Evolutionary conservation across 352 stramenopile genomes (phyloP), one percentile per base, ranked within the genome.

Genomic region (Phytopythium delawarense): DNA sequence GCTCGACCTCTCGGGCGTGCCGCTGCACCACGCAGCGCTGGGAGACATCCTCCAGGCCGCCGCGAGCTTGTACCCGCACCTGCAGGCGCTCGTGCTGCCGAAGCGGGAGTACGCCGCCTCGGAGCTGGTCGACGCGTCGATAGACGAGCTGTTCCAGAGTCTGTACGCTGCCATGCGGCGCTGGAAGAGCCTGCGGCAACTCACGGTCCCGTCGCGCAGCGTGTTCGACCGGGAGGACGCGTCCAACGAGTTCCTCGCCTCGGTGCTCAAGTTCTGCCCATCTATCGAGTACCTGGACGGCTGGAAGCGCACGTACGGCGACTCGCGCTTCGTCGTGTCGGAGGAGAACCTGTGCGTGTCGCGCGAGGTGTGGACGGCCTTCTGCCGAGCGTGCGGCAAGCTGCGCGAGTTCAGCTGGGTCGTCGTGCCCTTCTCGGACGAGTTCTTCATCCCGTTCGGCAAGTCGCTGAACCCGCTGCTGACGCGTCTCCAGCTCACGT

Each of bases 381-480:
- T 88, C 52, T 86, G 78, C 42, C 54, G 61, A 11, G 64, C 61
- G 5, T 87, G 81, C 32, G 55, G 64, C 20, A 40, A 57, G 0
- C 54, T 90, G 50, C 67, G 76, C 11, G 81, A 88, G 62, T 84
- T 90, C 63, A 85, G 81, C 55, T 90, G 81, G 81, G 72, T 82
- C n/a, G 66, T 88, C 18, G 66, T 90, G 44, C 81, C 81, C 0
- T 90, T 87, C 53, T 75, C 78, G 1, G 78, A 90, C 61, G 74
- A 78, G 57, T 90, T 88, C 63, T 90, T 90, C 55, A 59, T 76
- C 5, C 71, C 76, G 18, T 90, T 88, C 54, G 73, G 72, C 11
- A 66, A 74, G 1, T 69, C 59, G 1, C 15, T 37, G 2, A 87
- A 84, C 57, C 63, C 68, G 12, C 55, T 69, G 30, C 65, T 87